Conservation (phyloP, 2,329 filamentous ascomycete species). For the Diaporthe nobilis region DNA sequence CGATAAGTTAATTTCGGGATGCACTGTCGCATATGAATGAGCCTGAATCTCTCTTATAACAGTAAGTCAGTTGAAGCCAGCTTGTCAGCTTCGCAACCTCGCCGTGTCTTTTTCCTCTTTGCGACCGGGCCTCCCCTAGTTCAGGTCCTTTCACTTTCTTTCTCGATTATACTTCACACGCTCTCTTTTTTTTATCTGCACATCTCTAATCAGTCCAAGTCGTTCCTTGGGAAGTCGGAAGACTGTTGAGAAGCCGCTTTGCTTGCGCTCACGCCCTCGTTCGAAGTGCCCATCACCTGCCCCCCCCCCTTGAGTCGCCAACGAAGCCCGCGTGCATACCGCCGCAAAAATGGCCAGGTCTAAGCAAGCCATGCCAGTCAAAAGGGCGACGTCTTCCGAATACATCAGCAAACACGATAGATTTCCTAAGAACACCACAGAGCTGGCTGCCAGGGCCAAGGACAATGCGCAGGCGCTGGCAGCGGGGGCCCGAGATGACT, state of each 20-base stretch:
- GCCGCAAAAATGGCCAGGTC: slow-evolving; percentile 74
- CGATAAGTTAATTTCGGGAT: slow-evolving; percentile 40
- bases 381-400: slow-evolving; percentile 77
- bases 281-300: slow-evolving; percentile 8
- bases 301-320: background rate
- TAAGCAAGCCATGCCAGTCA: slow-evolving; percentile 76
- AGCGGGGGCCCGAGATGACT: slow-evolving; percentile 22
- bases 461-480: slow-evolving; percentile 45
- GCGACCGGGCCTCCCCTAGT: background rate
- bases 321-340: background rate
- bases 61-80: slow-evolving; percentile 46
- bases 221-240: background rate
- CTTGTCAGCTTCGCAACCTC: slow-evolving; percentile 43
- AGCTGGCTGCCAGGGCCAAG: slow-evolving; percentile 51
- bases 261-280: background rate
- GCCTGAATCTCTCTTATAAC: slow-evolving; percentile 30
- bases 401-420: slow-evolving; percentile 67
- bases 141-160: slow-evolving; percentile 6
- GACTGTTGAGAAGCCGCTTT: background rate
- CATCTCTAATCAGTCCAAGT: background rate
- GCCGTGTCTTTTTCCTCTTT: slow-evolving; percentile 13
- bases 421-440: slow-evolving; percentile 50
- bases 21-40: slow-evolving; percentile 31
- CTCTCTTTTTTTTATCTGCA: background rate
- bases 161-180: background rate